Base-by-base conservation (phyloP, 495 filamentous ascomycete species). In the Penicillium arizonense region DNA sequence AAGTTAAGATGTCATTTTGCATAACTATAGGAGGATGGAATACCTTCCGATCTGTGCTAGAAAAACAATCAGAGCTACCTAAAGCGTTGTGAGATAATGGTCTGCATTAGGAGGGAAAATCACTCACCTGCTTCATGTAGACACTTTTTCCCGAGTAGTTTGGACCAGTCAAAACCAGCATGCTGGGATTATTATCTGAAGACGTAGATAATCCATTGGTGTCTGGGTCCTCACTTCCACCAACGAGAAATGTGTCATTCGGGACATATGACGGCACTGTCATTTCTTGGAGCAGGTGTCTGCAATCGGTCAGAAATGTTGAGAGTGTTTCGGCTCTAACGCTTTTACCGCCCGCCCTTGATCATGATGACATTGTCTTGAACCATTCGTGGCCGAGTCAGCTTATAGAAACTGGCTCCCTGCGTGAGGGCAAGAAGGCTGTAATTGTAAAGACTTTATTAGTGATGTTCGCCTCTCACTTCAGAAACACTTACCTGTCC, bases 101-200 rank as follows among this genome's bases (percentile, higher is more conserved):
- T 40, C 12, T 34, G 18, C 26, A 20, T 4, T 10, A 26, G 9
- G 12, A 21, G 13, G n/a, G 4, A 5, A 6, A 8, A 7, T 1
- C 2, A 6, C 53, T 58, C 43, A 77, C 83, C 64, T 96, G 94
- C 67, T 95, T 97, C 71, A 98, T 85, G 69, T 96, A 96, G 26
- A 97, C 82, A 62, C 90, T 96, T 65, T 97, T 97, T 7, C 94
- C 95, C 0, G 94, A 97, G 71, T 90, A 96, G 59, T 98, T 97
- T 33, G 94, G 92, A 1, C 94, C 94, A 0, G 94, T 97, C 60
- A 97, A 63, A 6, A 97, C 69, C 3, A 97, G 63, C 79, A 92
- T 90, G 52, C 85, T 91, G 5, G 90, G 87, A 34, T 61, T 57
- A 47, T 61, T 40, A 12, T 54, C 51, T 11, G 34, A 13, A 4